phyloP scores from a whole-genome alignment of 345 rosid species.

The Aurinia saxatilis region DNA sequence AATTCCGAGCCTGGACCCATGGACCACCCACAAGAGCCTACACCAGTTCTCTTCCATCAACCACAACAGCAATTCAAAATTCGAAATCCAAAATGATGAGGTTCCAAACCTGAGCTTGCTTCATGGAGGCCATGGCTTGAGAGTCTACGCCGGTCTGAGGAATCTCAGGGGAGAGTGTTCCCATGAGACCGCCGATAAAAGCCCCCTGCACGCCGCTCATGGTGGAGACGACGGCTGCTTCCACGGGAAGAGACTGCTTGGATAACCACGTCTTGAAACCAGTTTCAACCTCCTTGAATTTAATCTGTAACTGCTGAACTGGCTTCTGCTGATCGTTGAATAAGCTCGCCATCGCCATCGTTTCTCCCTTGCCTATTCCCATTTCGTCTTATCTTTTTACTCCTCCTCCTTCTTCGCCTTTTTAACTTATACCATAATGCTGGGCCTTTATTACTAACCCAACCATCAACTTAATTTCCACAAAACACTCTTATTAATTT shows the following conservation, averaged over 20 bases:
- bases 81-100: no score
- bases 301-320: conserved; percentile 42
- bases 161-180: conserved; percentile 45
- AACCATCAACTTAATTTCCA: no score
- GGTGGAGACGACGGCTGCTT: conserved; percentile 71
- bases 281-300: conserved; percentile 53
- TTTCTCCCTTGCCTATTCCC: conserved; percentile 22
- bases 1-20: conserved; percentile 85
- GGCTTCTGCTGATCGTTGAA: conserved; percentile 50
- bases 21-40: conserved; percentile 94
- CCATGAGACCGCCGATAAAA: conserved; percentile 76
- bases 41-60: not conserved
- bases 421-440: no score
- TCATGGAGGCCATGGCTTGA: conserved; percentile 69
- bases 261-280: conserved; percentile 72
- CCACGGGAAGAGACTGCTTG: conserved; percentile 64
- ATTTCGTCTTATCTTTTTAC: no score
- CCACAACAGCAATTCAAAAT: not conserved
- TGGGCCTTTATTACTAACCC: no score
- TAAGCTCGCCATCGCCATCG: conserved; percentile 31
- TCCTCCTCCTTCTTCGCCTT: no score
- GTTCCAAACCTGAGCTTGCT: conserved; percentile 97
- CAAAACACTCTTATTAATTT: no score
- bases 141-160: conserved; percentile 46
- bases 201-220: conserved; percentile 73